These are phyloP conservation scores for Borovskyia barvae DNA, from an alignment of 208 protist species.

Conservation along the genomic window DNA sequence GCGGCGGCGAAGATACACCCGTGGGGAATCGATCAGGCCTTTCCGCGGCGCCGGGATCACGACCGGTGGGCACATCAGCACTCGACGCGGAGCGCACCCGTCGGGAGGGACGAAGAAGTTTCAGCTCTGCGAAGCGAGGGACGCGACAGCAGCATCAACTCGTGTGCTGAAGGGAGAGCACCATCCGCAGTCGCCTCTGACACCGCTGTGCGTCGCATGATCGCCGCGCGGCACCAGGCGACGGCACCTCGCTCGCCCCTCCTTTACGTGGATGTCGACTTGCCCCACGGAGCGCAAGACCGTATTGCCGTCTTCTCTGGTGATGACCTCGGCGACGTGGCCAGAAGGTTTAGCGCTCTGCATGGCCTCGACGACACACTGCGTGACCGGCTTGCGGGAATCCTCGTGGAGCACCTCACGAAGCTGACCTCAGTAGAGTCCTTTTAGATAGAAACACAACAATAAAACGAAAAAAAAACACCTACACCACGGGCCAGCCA, in stretches of 20 bases:
- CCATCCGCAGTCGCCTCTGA: slow-evolving; percentile 34
- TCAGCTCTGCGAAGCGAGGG: not conserved
- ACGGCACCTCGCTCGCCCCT: slow-evolving; percentile 3
- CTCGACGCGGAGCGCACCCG: not conserved
- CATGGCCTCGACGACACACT: slow-evolving; percentile 12
- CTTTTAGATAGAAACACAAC: too few relatives aligned
- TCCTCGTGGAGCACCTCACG: slow-evolving; percentile 15
- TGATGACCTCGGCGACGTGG: slow-evolving; percentile 6
- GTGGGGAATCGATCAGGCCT: too few relatives aligned
- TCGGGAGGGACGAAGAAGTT: too few relatives aligned
- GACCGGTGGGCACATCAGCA: too few relatives aligned
- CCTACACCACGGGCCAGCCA: too few relatives aligned
- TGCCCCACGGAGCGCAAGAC: slow-evolving; percentile 7
- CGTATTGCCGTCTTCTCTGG: slow-evolving; percentile 18
- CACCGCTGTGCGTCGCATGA: slow-evolving; percentile 52
- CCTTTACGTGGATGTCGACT: slow-evolving; percentile 24
- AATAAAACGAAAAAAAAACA: too few relatives aligned
- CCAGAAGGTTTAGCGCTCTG: slow-evolving; percentile 6
- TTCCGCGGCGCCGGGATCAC: too few relatives aligned
- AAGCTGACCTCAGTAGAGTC: too few relatives aligned
- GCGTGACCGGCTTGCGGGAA: slow-evolving; percentile 11
- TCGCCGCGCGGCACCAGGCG: slow-evolving; percentile 26
- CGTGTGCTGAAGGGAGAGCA: not conserved
- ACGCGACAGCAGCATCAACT: not conserved
- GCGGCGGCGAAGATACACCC: too few relatives aligned